phyloP scores from a whole-genome alignment of 2,329 filamentous ascomycete species.

The Diaporthe sp. region DNA sequence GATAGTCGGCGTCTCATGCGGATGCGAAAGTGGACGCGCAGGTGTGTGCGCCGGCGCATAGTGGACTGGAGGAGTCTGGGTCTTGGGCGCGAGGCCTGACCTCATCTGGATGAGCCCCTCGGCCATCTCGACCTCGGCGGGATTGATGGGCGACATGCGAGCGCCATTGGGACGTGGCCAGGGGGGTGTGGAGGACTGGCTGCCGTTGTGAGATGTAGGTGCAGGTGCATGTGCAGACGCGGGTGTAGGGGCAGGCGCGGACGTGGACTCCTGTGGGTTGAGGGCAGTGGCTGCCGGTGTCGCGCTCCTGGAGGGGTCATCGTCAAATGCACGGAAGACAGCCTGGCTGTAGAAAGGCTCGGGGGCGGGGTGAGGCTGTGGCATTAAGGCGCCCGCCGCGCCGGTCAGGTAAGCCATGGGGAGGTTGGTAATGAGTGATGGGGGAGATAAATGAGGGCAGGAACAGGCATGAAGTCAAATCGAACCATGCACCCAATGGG shows the following conservation, averaged over 20 bases:
- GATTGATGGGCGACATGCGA: conserved; percentile 20
- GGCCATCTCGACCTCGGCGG: conserved; percentile 32
- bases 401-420: conserved; percentile 35
- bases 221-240: not conserved
- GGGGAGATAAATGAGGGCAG: not conserved
- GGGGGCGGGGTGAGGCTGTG: conserved; percentile 20
- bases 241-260: not conserved
- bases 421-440: conserved; percentile 24
- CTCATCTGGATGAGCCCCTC: conserved; percentile 38
- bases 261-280: not conserved
- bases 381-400: conserved; percentile 30
- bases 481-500: not conserved
- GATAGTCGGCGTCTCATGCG: conserved; percentile 5
- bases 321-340: conserved; percentile 35
- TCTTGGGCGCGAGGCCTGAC: conserved; percentile 34
- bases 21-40: not conserved
- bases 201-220: not conserved
- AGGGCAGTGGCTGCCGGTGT: conserved; percentile 16
- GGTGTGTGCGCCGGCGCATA: conserved; percentile 24
- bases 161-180: conserved; percentile 10
- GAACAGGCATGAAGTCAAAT: conserved; percentile 24
- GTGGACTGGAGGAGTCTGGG: conserved; percentile 30
- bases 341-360: conserved; percentile 31
- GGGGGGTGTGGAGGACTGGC: conserved; percentile 4
- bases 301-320: conserved; percentile 27